A percentile compares a stretch with the other conserved stretches of the same genome.
phyloP scores from a whole-genome alignment of 768 basidiomycete species.

The Paxillus ammoniavirescens region DNA sequence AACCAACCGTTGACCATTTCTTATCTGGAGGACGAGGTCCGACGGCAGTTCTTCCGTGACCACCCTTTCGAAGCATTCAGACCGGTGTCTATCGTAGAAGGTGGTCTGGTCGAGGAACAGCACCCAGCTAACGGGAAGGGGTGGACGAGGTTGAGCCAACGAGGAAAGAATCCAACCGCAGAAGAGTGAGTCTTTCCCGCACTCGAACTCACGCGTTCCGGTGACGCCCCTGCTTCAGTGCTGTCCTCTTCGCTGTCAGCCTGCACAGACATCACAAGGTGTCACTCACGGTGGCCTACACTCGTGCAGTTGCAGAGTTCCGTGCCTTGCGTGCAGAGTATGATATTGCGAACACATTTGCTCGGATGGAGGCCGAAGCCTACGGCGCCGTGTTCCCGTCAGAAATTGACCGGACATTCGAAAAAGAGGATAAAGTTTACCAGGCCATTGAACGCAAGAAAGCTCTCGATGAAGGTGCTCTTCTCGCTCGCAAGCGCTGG shows the following conservation, averaged over 20 bases:
- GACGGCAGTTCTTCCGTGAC: conserved; percentile 90
- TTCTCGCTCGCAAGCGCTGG: conserved; percentile 75
- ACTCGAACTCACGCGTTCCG: neutral
- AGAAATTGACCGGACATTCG: conserved; percentile 60
- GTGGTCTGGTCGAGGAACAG: conserved; percentile 50
- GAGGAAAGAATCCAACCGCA: conserved; percentile 76
- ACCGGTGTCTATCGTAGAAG: conserved; percentile 74
- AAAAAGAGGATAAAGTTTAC: conserved; percentile 60
- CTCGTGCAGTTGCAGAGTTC: conserved; percentile 78
- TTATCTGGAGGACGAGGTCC: conserved; percentile 83
- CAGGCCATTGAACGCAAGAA: conserved; percentile 57
- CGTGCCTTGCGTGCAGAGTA: conserved; percentile 84
- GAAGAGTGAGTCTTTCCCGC: conserved; percentile 73
- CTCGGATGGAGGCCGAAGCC: conserved; percentile 75
- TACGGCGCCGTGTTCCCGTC: conserved; percentile 68
- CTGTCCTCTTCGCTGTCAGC: conserved; percentile 76
- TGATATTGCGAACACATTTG: conserved; percentile 72
- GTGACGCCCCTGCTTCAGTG: conserved; percentile 45
- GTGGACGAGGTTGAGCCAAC: conserved; percentile 82
- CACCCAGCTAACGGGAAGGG: conserved; percentile 54
- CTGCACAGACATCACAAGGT: conserved; percentile 63
- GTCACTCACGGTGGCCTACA: conserved; percentile 79
- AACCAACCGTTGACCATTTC: conserved; percentile 57
- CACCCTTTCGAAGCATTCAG: conserved; percentile 96
- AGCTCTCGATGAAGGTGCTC: conserved; percentile 56